phyloP scores from a whole-genome alignment of 2,329 filamentous ascomycete genomes.

The Graphilbum ipis-grandicollis region DNA sequence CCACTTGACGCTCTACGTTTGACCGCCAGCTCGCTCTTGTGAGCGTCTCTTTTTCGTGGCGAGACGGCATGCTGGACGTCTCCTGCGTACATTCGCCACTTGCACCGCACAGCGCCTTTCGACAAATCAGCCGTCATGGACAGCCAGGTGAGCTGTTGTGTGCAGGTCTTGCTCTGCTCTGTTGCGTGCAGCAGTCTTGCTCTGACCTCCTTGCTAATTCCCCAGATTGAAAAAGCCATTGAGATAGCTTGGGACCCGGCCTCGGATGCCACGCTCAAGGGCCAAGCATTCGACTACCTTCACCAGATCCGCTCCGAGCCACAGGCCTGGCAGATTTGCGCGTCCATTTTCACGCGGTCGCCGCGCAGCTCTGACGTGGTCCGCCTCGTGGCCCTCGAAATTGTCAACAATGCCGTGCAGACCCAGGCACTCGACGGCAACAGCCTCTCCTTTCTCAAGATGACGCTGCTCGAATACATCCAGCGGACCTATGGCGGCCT shows the following conservation, averaged over 20 bases:
- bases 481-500: slow-evolving; percentile 58
- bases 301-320: slow-evolving; percentile 65
- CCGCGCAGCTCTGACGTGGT: slow-evolving; percentile 68
- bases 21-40: background rate
- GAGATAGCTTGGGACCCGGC: slow-evolving; percentile 77
- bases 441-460: slow-evolving; percentile 59
- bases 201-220: background rate
- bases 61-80: slow-evolving; percentile 9
- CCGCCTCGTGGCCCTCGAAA: slow-evolving; percentile 75
- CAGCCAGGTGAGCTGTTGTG: slow-evolving; percentile 1
- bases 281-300: slow-evolving; percentile 68
- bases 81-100: slow-evolving; percentile 6
- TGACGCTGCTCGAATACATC: slow-evolving; percentile 68
- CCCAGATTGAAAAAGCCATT: slow-evolving; percentile 82
- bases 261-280: slow-evolving; percentile 57
- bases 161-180: background rate
- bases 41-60: no score
- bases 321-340: slow-evolving; percentile 79
- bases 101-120: slow-evolving; percentile 3
- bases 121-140: slow-evolving; percentile 3
- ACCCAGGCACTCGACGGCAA: slow-evolving; percentile 56
- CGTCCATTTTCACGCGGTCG: slow-evolving; percentile 64
- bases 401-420: slow-evolving; percentile 83
- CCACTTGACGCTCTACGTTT: no score
- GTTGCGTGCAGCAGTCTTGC: background rate